Percentiles rank a stretch among this genome's conserved stretches.
Evolutionary conservation across 1,284 basidiomycete genomes (phyloP).

Genomic region (Malassezia yamatoensis): DNA sequence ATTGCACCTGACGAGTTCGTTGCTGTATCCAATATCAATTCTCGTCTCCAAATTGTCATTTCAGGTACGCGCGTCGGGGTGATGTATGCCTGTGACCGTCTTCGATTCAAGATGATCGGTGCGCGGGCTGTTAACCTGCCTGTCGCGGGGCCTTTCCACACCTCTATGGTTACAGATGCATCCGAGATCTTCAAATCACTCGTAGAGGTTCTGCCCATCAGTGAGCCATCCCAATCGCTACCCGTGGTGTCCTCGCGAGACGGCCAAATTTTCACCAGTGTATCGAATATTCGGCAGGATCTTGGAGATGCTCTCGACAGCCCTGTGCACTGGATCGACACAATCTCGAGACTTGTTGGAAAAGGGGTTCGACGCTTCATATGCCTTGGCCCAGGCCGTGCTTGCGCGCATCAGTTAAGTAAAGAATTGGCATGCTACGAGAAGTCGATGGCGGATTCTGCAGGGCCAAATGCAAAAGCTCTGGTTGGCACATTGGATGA

Average conservation of each 20-base stretch:
- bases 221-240: conserved; percentile 18
- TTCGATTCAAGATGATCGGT: conserved; percentile 33
- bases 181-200: conserved; percentile 25
- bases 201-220: conserved; percentile 33
- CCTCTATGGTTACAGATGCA: conserved; percentile 33
- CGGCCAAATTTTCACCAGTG: conserved; percentile 18
- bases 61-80: conserved; percentile 41
- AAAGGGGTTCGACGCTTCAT: conserved; percentile 40
- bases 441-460: background rate
- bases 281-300: conserved; percentile 26
- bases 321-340: conserved; percentile 36
- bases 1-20: conserved; percentile 42
- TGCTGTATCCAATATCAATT: conserved; percentile 44
- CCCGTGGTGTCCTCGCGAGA: conserved; percentile 32
- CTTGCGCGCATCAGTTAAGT: conserved; percentile 42
- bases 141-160: conserved; percentile 43
- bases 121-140: conserved; percentile 45
- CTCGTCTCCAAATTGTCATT: conserved; percentile 40
- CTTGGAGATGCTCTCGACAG: conserved; percentile 26
- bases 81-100: conserved; percentile 37
- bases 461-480: background rate
- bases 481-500: background rate
- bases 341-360: conserved; percentile 29
- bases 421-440: conserved; percentile 38
- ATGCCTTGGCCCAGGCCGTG: conserved; percentile 41